A percentile compares a stretch with the other conserved stretches of the same genome.
These are phyloP conservation scores for Dendrobium chrysotoxum DNA, from an alignment of 106 monocot genomes.

Conservation along the genomic window DNA sequence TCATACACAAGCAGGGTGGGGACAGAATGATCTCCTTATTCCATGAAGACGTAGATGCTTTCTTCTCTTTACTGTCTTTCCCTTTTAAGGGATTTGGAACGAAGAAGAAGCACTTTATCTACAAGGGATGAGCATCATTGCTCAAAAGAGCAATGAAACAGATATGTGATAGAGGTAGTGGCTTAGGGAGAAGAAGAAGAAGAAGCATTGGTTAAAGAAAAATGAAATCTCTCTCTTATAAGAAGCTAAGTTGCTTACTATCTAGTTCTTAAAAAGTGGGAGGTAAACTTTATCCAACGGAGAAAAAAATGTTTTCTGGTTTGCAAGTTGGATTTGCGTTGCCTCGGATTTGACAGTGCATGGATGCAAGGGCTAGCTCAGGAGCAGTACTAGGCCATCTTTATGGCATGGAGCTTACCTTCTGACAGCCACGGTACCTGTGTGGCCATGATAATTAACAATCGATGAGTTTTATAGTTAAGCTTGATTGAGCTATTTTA, in stretches of 20 bases:
- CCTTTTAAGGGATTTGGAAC: not conserved
- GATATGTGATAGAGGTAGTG: not conserved
- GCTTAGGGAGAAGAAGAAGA: not conserved
- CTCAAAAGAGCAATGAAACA: constrained; percentile 8
- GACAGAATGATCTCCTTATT: constrained; percentile 14
- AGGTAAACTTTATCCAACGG: not conserved
- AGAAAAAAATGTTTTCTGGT: not conserved
- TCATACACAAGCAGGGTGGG: not conserved
- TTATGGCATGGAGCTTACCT: not conserved
- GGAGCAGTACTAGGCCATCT: constrained; percentile 3
- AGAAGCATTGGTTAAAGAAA: not conserved
- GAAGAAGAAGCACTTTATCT: not conserved
- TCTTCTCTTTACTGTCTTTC: constrained; percentile 19
- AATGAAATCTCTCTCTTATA: not conserved
- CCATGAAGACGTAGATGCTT: constrained; percentile 18
- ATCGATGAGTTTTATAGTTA: not conserved
- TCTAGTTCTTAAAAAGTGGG: not conserved
- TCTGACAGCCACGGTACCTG: not conserved
- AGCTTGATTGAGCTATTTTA: no score
- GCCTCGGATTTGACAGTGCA: constrained; percentile 9
- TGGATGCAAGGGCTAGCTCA: not conserved
- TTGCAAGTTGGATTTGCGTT: not conserved
- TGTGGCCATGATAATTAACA: not conserved
- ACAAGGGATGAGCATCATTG: constrained; percentile 8
- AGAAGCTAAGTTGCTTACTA: not conserved